A percentile compares a stretch with the other conserved stretches of the same genome.
Evolutionary conservation across 192 early-diverging fungal genomes (phyloP).

Genomic region (Coemansia sp.): DNA sequence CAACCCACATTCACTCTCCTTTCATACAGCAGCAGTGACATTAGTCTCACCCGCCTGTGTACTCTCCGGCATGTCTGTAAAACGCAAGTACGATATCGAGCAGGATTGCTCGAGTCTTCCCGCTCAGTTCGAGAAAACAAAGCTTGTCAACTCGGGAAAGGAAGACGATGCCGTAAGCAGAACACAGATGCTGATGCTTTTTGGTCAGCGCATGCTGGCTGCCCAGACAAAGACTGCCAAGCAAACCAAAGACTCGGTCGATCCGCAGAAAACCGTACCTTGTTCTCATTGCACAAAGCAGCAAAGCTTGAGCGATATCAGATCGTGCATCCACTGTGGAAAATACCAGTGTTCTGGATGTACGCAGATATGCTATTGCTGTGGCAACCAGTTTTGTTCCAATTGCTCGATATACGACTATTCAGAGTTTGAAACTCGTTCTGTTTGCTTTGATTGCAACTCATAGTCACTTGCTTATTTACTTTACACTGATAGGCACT

Average conservation of each 20-base stretch:
- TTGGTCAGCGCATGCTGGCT: slow-evolving; percentile 41
- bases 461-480: not conserved
- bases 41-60: not conserved
- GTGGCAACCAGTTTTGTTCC: slow-evolving; percentile 31
- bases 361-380: slow-evolving; percentile 36
- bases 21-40: not conserved
- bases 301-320: not conserved
- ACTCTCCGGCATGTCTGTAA: slow-evolving; percentile 21
- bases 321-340: slow-evolving; percentile 32
- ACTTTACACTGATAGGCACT: not conserved
- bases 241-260: slow-evolving; percentile 1
- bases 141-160: slow-evolving; percentile 29
- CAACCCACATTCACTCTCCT: not conserved
- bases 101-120: not conserved
- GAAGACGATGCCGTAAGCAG: slow-evolving; percentile 14
- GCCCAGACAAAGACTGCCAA: slow-evolving; percentile 11
- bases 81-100: slow-evolving; percentile 31
- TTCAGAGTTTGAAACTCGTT: slow-evolving; percentile 37
- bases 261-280: not conserved
- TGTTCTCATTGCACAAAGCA: slow-evolving; percentile 26
- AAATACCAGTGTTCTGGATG: slow-evolving; percentile 26
- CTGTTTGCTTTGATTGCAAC: slow-evolving; percentile 49
- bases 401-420: slow-evolving; percentile 51
- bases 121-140: slow-evolving; percentile 3
- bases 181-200: slow-evolving; percentile 46